Base-by-base conservation (phyloP, 305 asterid species). In the Fraxinus dipetala region DNA sequence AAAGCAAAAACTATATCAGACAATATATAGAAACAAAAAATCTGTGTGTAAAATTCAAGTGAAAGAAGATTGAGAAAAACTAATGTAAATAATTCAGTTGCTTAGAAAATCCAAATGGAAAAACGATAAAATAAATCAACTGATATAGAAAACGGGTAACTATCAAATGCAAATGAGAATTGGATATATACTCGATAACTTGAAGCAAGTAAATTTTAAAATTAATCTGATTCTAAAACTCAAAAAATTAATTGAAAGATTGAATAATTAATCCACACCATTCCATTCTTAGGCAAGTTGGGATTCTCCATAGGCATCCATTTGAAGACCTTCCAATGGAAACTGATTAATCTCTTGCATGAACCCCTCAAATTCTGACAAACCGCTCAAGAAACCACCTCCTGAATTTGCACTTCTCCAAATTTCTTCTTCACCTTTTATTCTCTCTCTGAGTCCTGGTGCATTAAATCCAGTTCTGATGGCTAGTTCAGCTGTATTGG, bases 351-450 rank as follows among this genome's bases (percentile, higher is more conserved):
- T 67, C 69, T 95, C 94, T 22, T 90, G 92, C 94, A 92, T 87
- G 85, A 95, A 91, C 0, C 92, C 97, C 75, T 89, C 96, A 61
- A 85, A 84, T 67, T 86, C 73, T 3, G 79, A 73, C 89, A 94
- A 92, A 28, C 89, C 93, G 38, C 94, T 91, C 87, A 93, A 87
- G 77, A 91, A 95, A 0, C 97, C 95, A 35, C 89, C 97, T 0
- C 92, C 96, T 0, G 93, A 89, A 81, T 93, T 84, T 1, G 93
- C 95, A 72, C 83, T 85, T 0, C 86, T 85, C 96, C 97, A 91
- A 7, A 92, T 92, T 67, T 95, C 97, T 56, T 94, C 98, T 82
- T 93, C 98, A 2, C 89, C 98, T 22, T 91, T 92, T 1, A 90
- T 82, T 82, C 85, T 92, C 82, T 91, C 93, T 82, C 89, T 83